Evolutionary conservation across 768 basidiomycete species (phyloP).

Genomic region (Cystofilobasidium macerans): DNA sequence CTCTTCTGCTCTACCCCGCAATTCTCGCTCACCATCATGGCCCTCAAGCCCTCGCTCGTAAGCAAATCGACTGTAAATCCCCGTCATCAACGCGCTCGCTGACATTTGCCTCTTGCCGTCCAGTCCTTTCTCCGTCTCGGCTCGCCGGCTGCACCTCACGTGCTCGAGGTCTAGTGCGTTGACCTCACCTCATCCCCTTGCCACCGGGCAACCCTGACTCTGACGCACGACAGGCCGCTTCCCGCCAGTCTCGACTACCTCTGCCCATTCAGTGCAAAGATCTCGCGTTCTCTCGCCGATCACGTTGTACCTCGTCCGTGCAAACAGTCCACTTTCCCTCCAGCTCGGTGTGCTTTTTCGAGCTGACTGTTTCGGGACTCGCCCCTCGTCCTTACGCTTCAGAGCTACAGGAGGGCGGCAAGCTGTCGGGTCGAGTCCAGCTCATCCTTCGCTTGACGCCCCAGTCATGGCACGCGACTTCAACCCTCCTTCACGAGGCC

Average conservation of each 20-base stretch:
- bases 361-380: conserved; percentile 32
- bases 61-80: no score
- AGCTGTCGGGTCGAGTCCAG: not conserved
- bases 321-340: not conserved
- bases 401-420: not conserved
- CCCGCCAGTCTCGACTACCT: conserved; percentile 57
- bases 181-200: not conserved
- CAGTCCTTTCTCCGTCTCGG: conserved; percentile 54
- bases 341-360: conserved; percentile 35
- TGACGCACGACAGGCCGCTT: not conserved
- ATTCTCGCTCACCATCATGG: not conserved
- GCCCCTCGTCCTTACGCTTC: conserved; percentile 33
- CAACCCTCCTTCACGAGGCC: conserved; percentile 69
- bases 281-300: conserved; percentile 43
- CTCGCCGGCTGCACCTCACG: conserved; percentile 52
- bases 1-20: not conserved
- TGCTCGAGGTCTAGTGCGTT: conserved; percentile 59
- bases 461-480: conserved; percentile 16
- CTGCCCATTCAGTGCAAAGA: conserved; percentile 58
- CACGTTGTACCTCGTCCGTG: conserved; percentile 18
- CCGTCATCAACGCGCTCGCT: not conserved
- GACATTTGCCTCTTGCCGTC: not conserved
- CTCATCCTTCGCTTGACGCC: conserved; percentile 6
- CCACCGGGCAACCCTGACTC: not conserved
- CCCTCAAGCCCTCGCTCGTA: conserved; percentile 9